Conservation (phyloP, 371 early-diverging fungal species). For the Mortierella sp. region DNA sequence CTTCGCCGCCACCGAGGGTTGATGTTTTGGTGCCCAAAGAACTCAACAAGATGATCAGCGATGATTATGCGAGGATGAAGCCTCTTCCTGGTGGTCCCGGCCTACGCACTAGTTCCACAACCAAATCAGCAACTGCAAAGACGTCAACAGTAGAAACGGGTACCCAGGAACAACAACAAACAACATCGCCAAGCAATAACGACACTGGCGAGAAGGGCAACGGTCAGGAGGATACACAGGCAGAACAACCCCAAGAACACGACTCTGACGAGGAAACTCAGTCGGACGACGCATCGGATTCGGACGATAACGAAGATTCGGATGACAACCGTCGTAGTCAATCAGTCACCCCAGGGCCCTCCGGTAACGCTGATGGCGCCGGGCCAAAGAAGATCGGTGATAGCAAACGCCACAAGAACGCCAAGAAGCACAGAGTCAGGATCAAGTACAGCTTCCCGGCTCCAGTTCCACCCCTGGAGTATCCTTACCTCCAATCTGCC, state of each 20-base stretch:
- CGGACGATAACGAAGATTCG: background rate
- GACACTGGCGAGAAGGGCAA: background rate
- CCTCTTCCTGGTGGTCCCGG: background rate
- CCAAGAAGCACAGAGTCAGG: background rate
- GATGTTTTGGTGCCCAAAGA: background rate
- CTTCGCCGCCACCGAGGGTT: background rate
- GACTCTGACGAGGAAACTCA: background rate
- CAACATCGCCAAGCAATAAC: background rate
- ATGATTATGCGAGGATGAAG: slow-evolving; percentile 4
- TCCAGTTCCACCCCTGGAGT: background rate
- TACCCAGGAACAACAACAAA: background rate
- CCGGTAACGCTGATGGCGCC: background rate
- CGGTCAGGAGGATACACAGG: background rate
- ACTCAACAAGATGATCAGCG: background rate
- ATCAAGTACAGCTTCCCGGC: slow-evolving; percentile 1
- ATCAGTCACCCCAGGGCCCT: background rate
- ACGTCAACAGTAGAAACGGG: background rate
- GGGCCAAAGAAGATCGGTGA: background rate
- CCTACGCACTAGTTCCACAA: too few species aligned
- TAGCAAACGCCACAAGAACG: background rate
- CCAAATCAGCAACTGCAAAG: background rate
- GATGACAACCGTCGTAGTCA: background rate
- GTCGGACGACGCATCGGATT: background rate
- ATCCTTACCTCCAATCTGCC: background rate
- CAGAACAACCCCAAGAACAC: background rate